Evolutionary conservation across 495 filamentous ascomycete species (phyloP).

Genomic region (Cercophora samala): DNA sequence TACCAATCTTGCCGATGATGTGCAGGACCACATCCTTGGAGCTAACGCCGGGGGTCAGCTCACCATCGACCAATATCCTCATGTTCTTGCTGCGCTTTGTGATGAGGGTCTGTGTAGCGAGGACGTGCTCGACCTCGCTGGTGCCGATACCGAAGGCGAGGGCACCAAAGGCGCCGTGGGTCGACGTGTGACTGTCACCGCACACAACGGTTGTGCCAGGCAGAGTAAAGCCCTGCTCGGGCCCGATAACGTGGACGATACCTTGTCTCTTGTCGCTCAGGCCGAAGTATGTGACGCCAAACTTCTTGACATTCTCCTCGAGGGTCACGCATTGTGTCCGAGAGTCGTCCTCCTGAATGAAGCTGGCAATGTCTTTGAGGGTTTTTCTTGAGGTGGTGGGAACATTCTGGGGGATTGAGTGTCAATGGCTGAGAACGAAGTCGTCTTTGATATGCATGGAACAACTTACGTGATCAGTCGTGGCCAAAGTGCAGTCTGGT

Average conservation of each 20-base stretch:
- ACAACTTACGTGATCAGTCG: slow-evolving; percentile 86
- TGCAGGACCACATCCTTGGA: slow-evolving; percentile 96
- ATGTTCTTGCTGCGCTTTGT: slow-evolving; percentile 97
- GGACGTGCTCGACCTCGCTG: slow-evolving; percentile 96
- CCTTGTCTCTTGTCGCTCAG: slow-evolving; percentile 95
- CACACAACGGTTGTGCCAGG: slow-evolving; percentile 97
- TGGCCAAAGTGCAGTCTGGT: slow-evolving; percentile 94
- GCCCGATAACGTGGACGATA: slow-evolving; percentile 98
- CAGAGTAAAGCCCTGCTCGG: slow-evolving; percentile 97
- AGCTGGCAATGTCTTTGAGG: slow-evolving; percentile 79
- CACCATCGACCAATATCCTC: slow-evolving; percentile 90
- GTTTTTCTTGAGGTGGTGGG: slow-evolving; percentile 84
- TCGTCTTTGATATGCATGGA: not conserved
- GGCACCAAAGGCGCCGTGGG: slow-evolving; percentile 93
- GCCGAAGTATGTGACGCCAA: slow-evolving; percentile 95
- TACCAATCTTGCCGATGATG: slow-evolving; percentile 91
- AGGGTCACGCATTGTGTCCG: slow-evolving; percentile 90
- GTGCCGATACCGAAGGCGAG: slow-evolving; percentile 98
- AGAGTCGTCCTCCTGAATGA: slow-evolving; percentile 92
- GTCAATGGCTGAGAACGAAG: not conserved
- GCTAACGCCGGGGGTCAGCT: slow-evolving; percentile 86
- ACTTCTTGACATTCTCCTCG: slow-evolving; percentile 95
- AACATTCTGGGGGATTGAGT: slow-evolving; percentile 62
- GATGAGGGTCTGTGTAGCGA: slow-evolving; percentile 93
- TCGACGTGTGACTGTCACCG: slow-evolving; percentile 96